These are phyloP conservation scores for Leishmania major DNA, from an alignment of 208 protist species.

Conservation along the genomic window DNA sequence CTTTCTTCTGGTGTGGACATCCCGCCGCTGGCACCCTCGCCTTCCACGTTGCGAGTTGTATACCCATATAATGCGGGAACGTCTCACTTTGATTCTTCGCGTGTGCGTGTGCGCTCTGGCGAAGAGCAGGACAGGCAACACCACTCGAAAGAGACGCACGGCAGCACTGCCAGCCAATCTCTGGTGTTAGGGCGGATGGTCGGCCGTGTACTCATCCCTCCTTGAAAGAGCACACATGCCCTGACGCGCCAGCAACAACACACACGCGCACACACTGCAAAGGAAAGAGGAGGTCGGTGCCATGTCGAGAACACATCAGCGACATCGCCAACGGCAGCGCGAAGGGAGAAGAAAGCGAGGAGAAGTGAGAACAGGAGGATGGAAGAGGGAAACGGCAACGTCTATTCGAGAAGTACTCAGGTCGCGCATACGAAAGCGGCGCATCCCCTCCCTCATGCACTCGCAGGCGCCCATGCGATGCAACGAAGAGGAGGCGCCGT, in stretches of 20 bases:
- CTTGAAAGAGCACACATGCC: not conserved
- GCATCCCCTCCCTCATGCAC: not conserved
- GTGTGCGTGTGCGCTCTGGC: not conserved
- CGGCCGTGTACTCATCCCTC: not conserved
- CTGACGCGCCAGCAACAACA: not conserved
- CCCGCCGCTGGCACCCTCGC: not conserved
- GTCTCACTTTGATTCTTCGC: not conserved
- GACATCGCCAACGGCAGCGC: not conserved
- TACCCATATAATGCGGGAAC: not conserved
- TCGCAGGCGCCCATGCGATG: not conserved
- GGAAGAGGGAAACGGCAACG: not conserved
- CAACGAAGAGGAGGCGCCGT: not conserved
- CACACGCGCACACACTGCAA: not conserved
- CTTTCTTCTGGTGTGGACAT: not conserved
- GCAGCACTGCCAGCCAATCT: not conserved
- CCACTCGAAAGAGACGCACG: not conserved
- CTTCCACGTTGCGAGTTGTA: not conserved
- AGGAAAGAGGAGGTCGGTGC: not conserved
- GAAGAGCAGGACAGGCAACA: not conserved
- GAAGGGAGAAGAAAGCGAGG: not conserved
- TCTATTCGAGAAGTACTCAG: not conserved
- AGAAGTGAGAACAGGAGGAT: not conserved
- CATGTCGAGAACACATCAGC: not conserved
- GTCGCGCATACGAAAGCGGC: not conserved
- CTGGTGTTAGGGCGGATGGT: not conserved